phyloP scores from a whole-genome alignment of 257 asterid species.

The Scutellaria minor region DNA sequence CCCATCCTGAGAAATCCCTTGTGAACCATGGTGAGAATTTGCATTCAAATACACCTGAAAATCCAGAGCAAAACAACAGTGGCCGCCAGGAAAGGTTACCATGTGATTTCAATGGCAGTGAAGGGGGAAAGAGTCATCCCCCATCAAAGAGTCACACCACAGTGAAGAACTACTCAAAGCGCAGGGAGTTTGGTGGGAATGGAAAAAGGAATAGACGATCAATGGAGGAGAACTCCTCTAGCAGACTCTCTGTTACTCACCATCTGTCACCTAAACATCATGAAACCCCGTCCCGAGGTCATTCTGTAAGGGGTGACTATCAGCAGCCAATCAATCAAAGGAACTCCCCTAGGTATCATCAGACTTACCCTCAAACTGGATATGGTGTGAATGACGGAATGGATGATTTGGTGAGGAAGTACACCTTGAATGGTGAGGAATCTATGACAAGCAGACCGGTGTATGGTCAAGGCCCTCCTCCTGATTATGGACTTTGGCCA shows the following conservation, averaged over 20 bases:
- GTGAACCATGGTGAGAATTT: constrained; percentile 29
- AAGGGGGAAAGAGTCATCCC: constrained; percentile 32
- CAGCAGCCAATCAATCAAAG: constrained; percentile 28
- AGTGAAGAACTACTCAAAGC: not conserved
- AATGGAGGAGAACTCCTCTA: constrained; percentile 32
- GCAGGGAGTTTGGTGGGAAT: constrained; percentile 32
- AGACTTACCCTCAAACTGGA: constrained; percentile 32
- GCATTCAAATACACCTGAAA: constrained; percentile 37
- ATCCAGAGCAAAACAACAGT: constrained; percentile 31
- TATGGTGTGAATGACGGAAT: constrained; percentile 26
- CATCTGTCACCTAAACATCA: constrained; percentile 30
- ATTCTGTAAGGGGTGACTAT: constrained; percentile 41
- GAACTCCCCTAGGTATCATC: constrained; percentile 35
- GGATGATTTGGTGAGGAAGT: constrained; percentile 40
- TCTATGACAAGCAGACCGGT: constrained; percentile 39
- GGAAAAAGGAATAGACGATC: constrained; percentile 30
- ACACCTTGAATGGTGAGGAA: constrained; percentile 36
- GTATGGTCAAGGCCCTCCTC: constrained; percentile 35
- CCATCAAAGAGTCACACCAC: constrained; percentile 32
- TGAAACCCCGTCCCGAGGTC: constrained; percentile 32
- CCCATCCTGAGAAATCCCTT: constrained; percentile 28
- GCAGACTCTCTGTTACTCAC: constrained; percentile 28
- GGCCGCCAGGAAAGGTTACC: constrained; percentile 35
- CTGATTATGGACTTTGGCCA: constrained; percentile 38
- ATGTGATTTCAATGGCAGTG: constrained; percentile 27